Evolutionary conservation across 192 early-diverging fungal genomes (phyloP).

Genomic region (Thoreauomyces humboldtii): DNA sequence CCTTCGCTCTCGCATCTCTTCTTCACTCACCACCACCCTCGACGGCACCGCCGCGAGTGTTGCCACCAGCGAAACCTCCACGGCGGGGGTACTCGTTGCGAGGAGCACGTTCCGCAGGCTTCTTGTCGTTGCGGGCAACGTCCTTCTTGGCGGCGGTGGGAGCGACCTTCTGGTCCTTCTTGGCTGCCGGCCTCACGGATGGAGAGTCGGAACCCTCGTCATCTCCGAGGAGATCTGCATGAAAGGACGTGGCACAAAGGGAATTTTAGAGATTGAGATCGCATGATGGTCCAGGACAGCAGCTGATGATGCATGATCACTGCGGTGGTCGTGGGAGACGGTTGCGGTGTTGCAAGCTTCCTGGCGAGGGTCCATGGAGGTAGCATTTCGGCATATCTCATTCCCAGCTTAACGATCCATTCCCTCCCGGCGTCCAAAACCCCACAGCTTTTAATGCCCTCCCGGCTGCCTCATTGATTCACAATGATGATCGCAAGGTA

Average conservation of each 20-base stretch:
- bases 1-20: too few species aligned
- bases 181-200: slow-evolving; percentile 13
- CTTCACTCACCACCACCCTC: slow-evolving; percentile 35
- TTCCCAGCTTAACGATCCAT: neutral
- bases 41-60: slow-evolving; percentile 28
- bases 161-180: slow-evolving; percentile 33
- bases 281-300: neutral
- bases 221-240: slow-evolving; percentile 36
- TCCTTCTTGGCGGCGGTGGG: slow-evolving; percentile 19
- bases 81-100: slow-evolving; percentile 37
- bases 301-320: neutral
- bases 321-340: too few species aligned
- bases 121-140: slow-evolving; percentile 22
- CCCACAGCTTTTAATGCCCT: neutral
- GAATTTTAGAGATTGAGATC: neutral
- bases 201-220: slow-evolving; percentile 27
- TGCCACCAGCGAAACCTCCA: slow-evolving; percentile 24
- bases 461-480: neutral
- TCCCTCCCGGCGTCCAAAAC: neutral
- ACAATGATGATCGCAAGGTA: neutral
- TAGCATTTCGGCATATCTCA: too few species aligned
- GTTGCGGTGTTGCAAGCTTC: too few species aligned
- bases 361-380: too few species aligned
- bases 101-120: slow-evolving; percentile 19
- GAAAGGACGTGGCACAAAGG: neutral